Evolutionary conservation across 2,329 filamentous ascomycete genomes (phyloP).

Genomic region (Epichloe brachyelytri): DNA sequence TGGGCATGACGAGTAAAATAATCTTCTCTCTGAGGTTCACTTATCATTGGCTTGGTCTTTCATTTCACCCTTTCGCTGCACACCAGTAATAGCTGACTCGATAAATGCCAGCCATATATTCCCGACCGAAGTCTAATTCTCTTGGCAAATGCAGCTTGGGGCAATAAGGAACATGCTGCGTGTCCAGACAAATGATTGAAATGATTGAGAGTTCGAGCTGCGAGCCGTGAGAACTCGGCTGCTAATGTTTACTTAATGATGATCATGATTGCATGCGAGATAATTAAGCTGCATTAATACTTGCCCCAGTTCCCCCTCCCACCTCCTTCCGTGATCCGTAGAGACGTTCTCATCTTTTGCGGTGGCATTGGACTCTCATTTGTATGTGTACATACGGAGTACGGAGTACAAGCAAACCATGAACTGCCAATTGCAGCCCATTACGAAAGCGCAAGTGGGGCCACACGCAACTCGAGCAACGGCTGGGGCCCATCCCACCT

Average conservation of each 20-base stretch:
- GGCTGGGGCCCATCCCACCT: slow-evolving; percentile 17
- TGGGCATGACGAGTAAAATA: slow-evolving; percentile 34
- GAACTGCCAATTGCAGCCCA: slow-evolving; percentile 1
- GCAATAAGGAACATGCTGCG: not conserved
- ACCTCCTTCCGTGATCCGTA: too few relatives aligned
- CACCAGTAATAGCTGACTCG: not conserved
- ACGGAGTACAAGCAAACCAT: too few relatives aligned
- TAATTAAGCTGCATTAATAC: too few relatives aligned
- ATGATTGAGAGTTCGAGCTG: too few relatives aligned
- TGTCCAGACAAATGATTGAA: not conserved
- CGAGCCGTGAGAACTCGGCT: too few relatives aligned
- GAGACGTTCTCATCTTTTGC: not conserved
- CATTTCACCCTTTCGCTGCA: not conserved
- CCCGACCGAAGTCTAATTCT: not conserved
- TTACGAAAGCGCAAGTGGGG: slow-evolving; percentile 4
- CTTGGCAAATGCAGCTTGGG: not conserved
- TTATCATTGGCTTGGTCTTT: not conserved
- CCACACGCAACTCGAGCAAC: not conserved
- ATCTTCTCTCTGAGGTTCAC: slow-evolving; percentile 41
- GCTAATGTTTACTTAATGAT: too few relatives aligned
- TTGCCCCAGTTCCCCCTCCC: too few relatives aligned
- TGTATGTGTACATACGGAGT: too few relatives aligned
- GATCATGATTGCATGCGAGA: too few relatives aligned
- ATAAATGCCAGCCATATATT: not conserved
- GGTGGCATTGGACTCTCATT: not conserved